phyloP scores from a whole-genome alignment of 2,329 filamentous ascomycete genomes.

The Huntiella abstrusa region DNA sequence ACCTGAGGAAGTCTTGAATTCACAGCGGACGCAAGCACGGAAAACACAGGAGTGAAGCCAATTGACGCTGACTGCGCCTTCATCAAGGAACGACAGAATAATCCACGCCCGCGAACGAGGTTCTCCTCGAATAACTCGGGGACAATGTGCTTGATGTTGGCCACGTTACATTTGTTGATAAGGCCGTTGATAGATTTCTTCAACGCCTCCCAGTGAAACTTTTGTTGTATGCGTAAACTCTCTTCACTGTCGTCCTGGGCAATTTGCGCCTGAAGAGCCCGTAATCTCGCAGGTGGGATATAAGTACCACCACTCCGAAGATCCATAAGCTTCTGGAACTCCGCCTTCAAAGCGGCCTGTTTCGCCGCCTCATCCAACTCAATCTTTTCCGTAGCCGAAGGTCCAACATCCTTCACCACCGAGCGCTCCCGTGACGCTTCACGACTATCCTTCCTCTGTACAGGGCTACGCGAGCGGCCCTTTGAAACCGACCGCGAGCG shows the following conservation, averaged over 20 bases:
- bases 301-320: constrained; percentile 94
- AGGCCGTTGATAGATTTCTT: constrained; percentile 98
- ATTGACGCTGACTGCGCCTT: constrained; percentile 92
- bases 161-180: constrained; percentile 97
- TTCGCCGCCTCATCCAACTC: constrained; percentile 58
- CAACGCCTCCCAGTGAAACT: constrained; percentile 61
- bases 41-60: constrained; percentile 91
- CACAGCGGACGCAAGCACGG: constrained; percentile 86
- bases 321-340: constrained; percentile 79
- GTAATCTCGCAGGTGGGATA: constrained; percentile 77
- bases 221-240: constrained; percentile 78
- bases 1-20: constrained; percentile 95
- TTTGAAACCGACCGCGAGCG: constrained; percentile 16
- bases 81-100: constrained; percentile 95
- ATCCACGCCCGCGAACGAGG: constrained; percentile 68
- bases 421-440: no score
- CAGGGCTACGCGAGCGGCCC: constrained; percentile 12
- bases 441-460: no score
- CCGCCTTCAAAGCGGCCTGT: constrained; percentile 71
- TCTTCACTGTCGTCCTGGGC: constrained; percentile 92
- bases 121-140: constrained; percentile 94
- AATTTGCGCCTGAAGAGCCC: constrained; percentile 87
- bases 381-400: constrained; percentile 15
- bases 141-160: constrained; percentile 94
- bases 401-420: neutral